Evolutionary conservation across 2,329 filamentous ascomycete species (phyloP), one percentile per base, ranked within the genome.

Genomic region (Eurotiales sp.): DNA sequence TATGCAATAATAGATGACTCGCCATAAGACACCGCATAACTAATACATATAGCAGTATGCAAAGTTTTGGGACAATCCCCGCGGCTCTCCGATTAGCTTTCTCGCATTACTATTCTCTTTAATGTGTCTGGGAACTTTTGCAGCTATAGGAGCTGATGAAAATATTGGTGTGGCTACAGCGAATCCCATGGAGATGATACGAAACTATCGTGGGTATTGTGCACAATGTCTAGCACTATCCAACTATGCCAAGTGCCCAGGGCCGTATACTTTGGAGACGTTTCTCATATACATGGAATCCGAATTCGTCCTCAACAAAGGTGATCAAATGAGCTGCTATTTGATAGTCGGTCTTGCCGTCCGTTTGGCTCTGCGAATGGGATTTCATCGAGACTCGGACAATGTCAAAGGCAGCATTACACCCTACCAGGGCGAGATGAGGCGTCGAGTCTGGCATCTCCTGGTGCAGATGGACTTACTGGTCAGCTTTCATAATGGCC

Each of bases 371-470:
- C 23, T 47, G 21, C 32, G 45, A 40, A 47, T 47, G 32, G 45
- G 45, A 21, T 32, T 47, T 15, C 45, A 47, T 47, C 45, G 45
- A 37, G 44, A 47, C 39, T 36, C 44, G 32, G 21, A 39, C 19
- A 47, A 39, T 8, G 32, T 47, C 7, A 22, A 39, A 47, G 45
- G 45, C 32, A 39, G 19, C 7, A 47, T 47, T 29, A 47, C 32
- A 39, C 22, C 45, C 4, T 47, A 47, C 30, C 45, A 47, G 14
- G 45, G 19, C 2, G 45, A 47, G 32, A 47, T 47, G 23, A 30
- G 45, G 32, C 32, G 45, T 39, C 45, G 32, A 47, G 27, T 47
- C n/a, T 47, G 45, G 45, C 45, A 47, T 47, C 45, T 47, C 14
- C 22, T 47, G 12, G 22, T 39, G 8, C 45, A 47, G 22, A 47